A percentile compares a stretch with the other conserved stretches of the same genome.
Evolutionary conservation across 805 yeast genomes (phyloP).

Genomic region (Kuraishia hungarica): DNA sequence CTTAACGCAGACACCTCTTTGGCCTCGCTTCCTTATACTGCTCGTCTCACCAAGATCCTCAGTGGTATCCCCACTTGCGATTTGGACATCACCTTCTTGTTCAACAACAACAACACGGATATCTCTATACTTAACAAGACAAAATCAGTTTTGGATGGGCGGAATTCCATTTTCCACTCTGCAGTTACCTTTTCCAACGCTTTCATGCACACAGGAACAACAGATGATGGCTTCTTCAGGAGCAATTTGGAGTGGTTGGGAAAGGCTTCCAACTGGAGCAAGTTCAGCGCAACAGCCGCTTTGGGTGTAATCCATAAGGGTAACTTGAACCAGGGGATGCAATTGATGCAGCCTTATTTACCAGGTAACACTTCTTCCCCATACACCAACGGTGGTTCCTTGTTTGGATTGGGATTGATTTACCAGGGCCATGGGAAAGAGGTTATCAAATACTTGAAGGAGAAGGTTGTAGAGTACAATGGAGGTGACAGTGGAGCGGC

Average conservation of each 20-base stretch:
- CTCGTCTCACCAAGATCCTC: conserved; percentile 58
- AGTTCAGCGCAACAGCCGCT: conserved; percentile 96
- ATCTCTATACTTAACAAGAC: conserved; percentile 72
- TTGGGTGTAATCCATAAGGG: conserved; percentile 96
- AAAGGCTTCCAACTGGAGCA: conserved; percentile 97
- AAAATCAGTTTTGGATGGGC: conserved; percentile 76
- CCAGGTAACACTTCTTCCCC: conserved; percentile 77
- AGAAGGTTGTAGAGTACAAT: conserved; percentile 56
- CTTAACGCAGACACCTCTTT: conserved; percentile 22
- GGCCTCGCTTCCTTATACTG: conserved; percentile 17
- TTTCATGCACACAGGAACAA: conserved; percentile 91
- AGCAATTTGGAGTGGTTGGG: conserved; percentile 92
- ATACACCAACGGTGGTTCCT: conserved; percentile 92
- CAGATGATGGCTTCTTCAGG: conserved; percentile 88
- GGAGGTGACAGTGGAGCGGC: background rate
- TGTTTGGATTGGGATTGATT: conserved; percentile 86
- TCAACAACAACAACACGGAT: conserved; percentile 84
- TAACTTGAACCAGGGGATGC: conserved; percentile 82
- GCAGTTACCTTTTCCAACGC: conserved; percentile 95
- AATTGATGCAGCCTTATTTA: conserved; percentile 80
- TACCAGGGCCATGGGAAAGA: conserved; percentile 96
- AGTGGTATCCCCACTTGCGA: conserved; percentile 95
- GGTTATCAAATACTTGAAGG: conserved; percentile 68
- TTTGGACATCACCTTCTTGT: conserved; percentile 78
- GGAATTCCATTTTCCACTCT: conserved; percentile 89